These are phyloP conservation scores for Candida ulmi DNA, from an alignment of 805 yeast genomes.

Conservation along the genomic window DNA sequence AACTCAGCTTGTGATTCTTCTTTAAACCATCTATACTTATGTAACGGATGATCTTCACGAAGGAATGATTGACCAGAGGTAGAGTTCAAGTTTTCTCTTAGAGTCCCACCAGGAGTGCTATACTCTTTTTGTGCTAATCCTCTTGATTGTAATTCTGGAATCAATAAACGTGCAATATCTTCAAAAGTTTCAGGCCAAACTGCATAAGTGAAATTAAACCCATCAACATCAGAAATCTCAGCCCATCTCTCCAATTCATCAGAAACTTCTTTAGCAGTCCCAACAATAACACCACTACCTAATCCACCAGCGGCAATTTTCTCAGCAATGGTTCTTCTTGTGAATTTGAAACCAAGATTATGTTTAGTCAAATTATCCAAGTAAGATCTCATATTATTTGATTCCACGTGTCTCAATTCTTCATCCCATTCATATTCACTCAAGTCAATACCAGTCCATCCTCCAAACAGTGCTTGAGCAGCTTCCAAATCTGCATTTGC, in stretches of 20 bases:
- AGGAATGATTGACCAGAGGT: slow-evolving; percentile 1
- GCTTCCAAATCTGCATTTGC: slow-evolving; percentile 31
- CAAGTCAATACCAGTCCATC: slow-evolving; percentile 37
- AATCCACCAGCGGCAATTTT: slow-evolving; percentile 22
- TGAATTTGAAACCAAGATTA: slow-evolving; percentile 18
- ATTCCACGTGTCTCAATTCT: slow-evolving; percentile 24
- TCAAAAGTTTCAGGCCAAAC: background rate
- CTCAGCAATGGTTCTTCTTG: slow-evolving; percentile 19
- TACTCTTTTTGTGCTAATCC: slow-evolving; percentile 5
- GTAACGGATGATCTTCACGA: background rate
- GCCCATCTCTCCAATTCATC: background rate
- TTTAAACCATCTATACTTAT: slow-evolving; percentile 1
- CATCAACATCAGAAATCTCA: background rate
- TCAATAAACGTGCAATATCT: background rate
- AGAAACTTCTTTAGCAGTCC: slow-evolving; percentile 34
- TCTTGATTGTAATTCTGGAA: background rate
- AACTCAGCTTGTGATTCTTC: slow-evolving; percentile 1
- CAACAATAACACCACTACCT: slow-evolving; percentile 23
- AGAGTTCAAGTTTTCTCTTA: slow-evolving; percentile 2
- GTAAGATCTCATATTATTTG: slow-evolving; percentile 26
- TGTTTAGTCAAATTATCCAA: slow-evolving; percentile 25
- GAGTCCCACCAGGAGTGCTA: slow-evolving; percentile 5
- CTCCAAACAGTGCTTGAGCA: slow-evolving; percentile 34
- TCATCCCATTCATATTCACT: slow-evolving; percentile 28
- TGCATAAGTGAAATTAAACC: background rate